Percentiles rank a stretch among this genome's conserved stretches.
Evolutionary conservation across 1,284 basidiomycete species (phyloP).

Genomic region (Coniferiporia sulphurascens): DNA sequence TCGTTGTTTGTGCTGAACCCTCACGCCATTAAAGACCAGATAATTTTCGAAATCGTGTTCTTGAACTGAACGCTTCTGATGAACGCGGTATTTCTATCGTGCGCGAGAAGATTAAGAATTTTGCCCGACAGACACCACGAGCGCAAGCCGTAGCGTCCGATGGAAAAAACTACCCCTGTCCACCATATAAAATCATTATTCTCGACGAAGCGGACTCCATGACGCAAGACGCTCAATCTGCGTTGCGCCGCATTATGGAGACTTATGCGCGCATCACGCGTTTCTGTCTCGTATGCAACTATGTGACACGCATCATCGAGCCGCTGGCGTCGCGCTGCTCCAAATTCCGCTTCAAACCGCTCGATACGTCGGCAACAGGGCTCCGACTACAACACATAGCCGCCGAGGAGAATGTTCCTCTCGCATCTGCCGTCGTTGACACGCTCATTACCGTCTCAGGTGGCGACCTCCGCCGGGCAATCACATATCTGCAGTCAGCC

Average conservation of each 20-base stretch:
- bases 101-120: constrained; percentile 97
- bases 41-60: constrained; percentile 87
- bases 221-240: constrained; percentile 98
- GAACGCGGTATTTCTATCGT: constrained; percentile 97
- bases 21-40: constrained; percentile 67
- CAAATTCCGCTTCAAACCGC: constrained; percentile 96
- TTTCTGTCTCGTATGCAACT: constrained; percentile 99
- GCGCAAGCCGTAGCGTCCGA: constrained; percentile 72
- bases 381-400: constrained; percentile 82
- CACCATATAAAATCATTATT: constrained; percentile 99
- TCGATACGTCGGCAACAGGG: constrained; percentile 76
- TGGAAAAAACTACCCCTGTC: constrained; percentile 87
- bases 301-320: constrained; percentile 98
- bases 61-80: constrained; percentile 99
- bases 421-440: constrained; percentile 54
- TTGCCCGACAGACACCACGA: constrained; percentile 91
- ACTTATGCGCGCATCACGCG: constrained; percentile 94
- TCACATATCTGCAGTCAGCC: constrained; percentile 97
- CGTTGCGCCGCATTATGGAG: constrained; percentile 97
- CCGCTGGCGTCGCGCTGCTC: constrained; percentile 98
- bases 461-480: constrained; percentile 96
- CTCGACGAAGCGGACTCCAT: constrained; percentile 99
- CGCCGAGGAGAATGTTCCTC: constrained; percentile 47
- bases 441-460: constrained; percentile 78
- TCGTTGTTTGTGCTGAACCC: constrained; percentile 5